These are phyloP conservation scores for Cladophialophora exuberans DNA, from an alignment of 2,329 filamentous ascomycete species.

Conservation along the genomic window DNA sequence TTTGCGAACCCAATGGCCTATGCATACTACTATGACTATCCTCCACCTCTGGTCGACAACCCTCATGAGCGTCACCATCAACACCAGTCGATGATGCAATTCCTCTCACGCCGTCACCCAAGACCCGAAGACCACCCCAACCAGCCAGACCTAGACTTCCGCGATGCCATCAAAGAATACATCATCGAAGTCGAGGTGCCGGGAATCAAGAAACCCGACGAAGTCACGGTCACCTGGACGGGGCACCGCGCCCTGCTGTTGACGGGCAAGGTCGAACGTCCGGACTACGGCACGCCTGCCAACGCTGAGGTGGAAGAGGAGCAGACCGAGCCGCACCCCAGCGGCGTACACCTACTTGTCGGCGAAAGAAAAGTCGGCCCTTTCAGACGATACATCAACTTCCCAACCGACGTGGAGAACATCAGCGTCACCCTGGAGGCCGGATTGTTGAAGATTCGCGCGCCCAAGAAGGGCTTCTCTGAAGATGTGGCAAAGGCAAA, in stretches of 20 bases:
- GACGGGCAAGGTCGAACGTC: conserved; percentile 17
- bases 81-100: conserved; percentile 24
- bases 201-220: conserved; percentile 27
- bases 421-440: conserved; percentile 29
- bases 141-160: conserved; percentile 29
- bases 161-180: conserved; percentile 28
- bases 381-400: conserved; percentile 30
- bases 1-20: conserved; percentile 23
- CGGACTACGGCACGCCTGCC: conserved; percentile 23
- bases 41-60: conserved; percentile 29
- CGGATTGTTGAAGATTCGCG: conserved; percentile 28
- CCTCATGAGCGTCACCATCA: conserved; percentile 26
- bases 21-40: conserved; percentile 30
- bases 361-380: conserved; percentile 27
- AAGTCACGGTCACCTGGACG: conserved; percentile 28
- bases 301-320: conserved; percentile 28
- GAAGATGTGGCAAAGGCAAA: conserved; percentile 20
- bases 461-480: conserved; percentile 28
- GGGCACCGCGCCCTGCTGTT: conserved; percentile 23
- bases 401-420: conserved; percentile 30
- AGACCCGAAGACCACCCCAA: conserved; percentile 30
- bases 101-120: conserved; percentile 19
- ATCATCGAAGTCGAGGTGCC: conserved; percentile 29
- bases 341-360: conserved; percentile 23
- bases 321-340: conserved; percentile 14